Conservation (phyloP, 805 yeast genomes). For the Tetrapisispora iriomotensis region DNA sequence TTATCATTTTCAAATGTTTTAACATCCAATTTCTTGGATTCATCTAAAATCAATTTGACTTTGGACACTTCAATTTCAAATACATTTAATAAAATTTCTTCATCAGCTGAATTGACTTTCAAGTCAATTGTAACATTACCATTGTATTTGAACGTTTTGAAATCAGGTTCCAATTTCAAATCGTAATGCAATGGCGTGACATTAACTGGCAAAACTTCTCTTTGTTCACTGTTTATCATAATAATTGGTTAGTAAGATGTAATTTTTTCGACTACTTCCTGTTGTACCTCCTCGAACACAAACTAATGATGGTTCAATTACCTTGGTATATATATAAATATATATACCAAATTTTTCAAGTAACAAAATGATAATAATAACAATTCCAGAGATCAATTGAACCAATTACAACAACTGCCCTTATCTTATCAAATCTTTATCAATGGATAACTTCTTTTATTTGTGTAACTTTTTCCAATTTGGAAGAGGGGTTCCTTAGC, state of each 20-base stretch:
- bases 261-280: too few relatives aligned
- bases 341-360: too few relatives aligned
- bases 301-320: too few relatives aligned
- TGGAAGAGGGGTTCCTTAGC: too few relatives aligned
- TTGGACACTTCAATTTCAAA: constrained; percentile 53
- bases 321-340: too few relatives aligned
- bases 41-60: constrained; percentile 33
- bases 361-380: too few relatives aligned
- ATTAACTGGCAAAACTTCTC: constrained; percentile 46
- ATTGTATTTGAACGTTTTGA: constrained; percentile 47
- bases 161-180: constrained; percentile 52
- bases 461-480: too few relatives aligned
- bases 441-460: too few relatives aligned
- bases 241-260: too few relatives aligned
- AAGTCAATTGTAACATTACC: constrained; percentile 49
- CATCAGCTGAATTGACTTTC: constrained; percentile 36
- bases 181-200: constrained; percentile 71
- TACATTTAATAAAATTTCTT: constrained; percentile 47
- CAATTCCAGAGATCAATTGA: too few relatives aligned
- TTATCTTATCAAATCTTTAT: too few relatives aligned
- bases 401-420: too few relatives aligned
- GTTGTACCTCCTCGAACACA: background rate
- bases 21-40: constrained; percentile 35
- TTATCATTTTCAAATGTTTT: constrained; percentile 23
- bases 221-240: constrained; percentile 8